Conservation (phyloP, 139 green algal species). For the Pleodorina starrii region DNA sequence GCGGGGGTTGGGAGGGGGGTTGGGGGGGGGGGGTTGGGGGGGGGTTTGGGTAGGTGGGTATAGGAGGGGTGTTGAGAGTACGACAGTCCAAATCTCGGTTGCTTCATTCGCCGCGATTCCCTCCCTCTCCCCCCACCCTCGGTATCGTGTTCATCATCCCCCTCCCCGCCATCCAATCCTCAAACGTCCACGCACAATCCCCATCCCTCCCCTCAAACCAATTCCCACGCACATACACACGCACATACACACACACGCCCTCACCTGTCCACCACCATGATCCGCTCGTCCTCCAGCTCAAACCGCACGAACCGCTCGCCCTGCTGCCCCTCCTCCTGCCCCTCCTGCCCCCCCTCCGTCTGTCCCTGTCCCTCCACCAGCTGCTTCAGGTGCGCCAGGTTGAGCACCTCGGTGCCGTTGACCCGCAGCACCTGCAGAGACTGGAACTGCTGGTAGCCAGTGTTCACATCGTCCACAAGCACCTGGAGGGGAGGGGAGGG, state of each 20-base stretch:
- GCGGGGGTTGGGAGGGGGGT: too few species aligned
- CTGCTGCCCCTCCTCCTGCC: too few species aligned
- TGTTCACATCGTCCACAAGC: slow-evolving; percentile 76
- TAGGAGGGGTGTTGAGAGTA: too few species aligned
- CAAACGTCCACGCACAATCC: too few species aligned
- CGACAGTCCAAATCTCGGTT: too few species aligned
- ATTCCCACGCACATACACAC: background rate
- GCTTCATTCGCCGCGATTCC: too few species aligned
- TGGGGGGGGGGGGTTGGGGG: too few species aligned
- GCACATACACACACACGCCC: background rate
- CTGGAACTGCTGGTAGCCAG: slow-evolving; percentile 74
- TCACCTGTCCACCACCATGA: slow-evolving; percentile 71
- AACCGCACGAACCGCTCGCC: slow-evolving; percentile 57
- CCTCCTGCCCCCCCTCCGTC: too few species aligned
- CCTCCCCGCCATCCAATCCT: too few species aligned
- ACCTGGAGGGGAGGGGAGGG: slow-evolving; percentile 58
- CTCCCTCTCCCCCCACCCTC: too few species aligned
- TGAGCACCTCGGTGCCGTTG: slow-evolving; percentile 69
- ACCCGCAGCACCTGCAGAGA: slow-evolving; percentile 72
- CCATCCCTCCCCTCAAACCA: background rate
- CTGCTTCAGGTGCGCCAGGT: slow-evolving; percentile 71
- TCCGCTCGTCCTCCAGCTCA: slow-evolving; percentile 76
- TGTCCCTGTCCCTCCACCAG: slow-evolving; percentile 45
- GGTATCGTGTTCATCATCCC: too few species aligned
- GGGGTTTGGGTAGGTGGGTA: too few species aligned